phyloP scores from a whole-genome alignment of 352 stramenopile genomes.

The Globisporangium acanthophoron region DNA sequence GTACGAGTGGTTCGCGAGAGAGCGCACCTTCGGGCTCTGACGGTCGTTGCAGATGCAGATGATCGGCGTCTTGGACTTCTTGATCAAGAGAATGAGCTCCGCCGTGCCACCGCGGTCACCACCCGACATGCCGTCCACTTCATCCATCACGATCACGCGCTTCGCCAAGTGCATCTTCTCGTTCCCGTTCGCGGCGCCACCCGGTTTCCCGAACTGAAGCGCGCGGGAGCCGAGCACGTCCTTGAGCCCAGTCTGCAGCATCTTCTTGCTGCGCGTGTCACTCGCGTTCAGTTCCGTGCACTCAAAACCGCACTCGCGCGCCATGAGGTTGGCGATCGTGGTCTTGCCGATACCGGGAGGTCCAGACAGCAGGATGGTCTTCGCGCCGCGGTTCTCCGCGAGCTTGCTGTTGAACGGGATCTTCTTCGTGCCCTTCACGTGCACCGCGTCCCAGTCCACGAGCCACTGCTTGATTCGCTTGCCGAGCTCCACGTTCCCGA shows the following conservation, averaged over 20 bases:
- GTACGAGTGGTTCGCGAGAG: conserved; percentile 96
- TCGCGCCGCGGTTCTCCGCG: conserved; percentile 87
- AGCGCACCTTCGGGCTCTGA: conserved; percentile 93
- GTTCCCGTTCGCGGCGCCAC: conserved; percentile 25
- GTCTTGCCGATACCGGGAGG: conserved; percentile 96
- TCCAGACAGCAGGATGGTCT: conserved; percentile 94
- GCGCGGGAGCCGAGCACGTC: conserved; percentile 92
- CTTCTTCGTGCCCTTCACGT: conserved; percentile 83
- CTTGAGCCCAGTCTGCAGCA: conserved; percentile 87
- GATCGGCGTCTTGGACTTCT: conserved; percentile 97
- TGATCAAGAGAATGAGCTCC: conserved; percentile 99
- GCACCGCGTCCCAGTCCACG: conserved; percentile 71
- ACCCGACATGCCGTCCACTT: conserved; percentile 98
- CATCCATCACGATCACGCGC: conserved; percentile 98
- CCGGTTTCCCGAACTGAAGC: conserved; percentile 65
- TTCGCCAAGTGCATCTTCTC: conserved; percentile 65
- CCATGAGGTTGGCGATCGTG: conserved; percentile 93
- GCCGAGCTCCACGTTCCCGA: conserved; percentile 90
- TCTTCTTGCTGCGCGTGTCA: conserved; percentile 97
- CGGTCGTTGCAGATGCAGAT: conserved; percentile 99
- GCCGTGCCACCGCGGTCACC: conserved; percentile 95
- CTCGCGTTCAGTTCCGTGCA: conserved; percentile 97
- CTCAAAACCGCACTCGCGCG: conserved; percentile 89
- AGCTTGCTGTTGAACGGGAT: conserved; percentile 66
- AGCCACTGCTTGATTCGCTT: conserved; percentile 87